These are phyloP conservation scores for Fonsecaea multimorphosa DNA, from an alignment of 2,329 filamentous ascomycete species.

Conservation along the genomic window DNA sequence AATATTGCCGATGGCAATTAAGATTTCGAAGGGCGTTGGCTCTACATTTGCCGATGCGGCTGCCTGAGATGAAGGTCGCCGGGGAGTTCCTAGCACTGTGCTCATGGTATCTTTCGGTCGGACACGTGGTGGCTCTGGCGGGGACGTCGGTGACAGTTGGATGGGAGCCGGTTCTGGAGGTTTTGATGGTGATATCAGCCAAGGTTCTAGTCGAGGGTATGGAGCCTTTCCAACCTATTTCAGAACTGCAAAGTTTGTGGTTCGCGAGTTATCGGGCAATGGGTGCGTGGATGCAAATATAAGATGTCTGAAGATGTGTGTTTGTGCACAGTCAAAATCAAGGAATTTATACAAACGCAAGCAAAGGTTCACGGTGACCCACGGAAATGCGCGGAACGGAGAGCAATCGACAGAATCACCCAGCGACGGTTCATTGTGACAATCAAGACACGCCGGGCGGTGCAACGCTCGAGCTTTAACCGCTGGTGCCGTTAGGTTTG, in stretches of 20 bases:
- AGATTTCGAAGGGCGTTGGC: slow-evolving; percentile 14
- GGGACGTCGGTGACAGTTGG: not conserved
- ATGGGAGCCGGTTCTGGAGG: not conserved
- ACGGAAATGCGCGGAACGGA: not conserved
- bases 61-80: not conserved
- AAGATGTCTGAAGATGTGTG: not conserved
- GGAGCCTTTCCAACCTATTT: not conserved
- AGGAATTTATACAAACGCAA: not conserved
- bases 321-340: not conserved
- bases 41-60: not conserved
- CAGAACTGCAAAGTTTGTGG: not conserved
- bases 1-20: slow-evolving; percentile 25
- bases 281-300: not conserved
- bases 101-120: not conserved
- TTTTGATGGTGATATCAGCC: not conserved
- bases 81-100: not conserved
- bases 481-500: not conserved
- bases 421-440: not conserved
- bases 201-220: not conserved
- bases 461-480: not conserved
- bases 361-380: not conserved
- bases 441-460: not conserved
- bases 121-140: not conserved
- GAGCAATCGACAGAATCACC: not conserved
- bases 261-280: not conserved